These are phyloP conservation scores for Centrapalus pauciflorus DNA, from an alignment of 129 eudicot species.

Conservation along the genomic window DNA sequence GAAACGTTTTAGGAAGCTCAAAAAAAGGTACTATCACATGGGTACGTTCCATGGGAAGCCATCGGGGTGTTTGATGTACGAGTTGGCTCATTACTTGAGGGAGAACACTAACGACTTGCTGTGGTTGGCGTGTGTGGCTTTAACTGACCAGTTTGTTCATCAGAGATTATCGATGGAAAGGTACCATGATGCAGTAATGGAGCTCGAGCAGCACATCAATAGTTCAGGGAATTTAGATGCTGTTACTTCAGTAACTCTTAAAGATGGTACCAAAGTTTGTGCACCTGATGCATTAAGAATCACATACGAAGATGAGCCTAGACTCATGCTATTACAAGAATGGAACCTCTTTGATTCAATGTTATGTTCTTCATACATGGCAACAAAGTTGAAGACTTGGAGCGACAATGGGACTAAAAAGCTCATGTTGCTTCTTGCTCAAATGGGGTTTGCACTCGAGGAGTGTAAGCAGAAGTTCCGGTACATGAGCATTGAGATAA, in stretches of 20 bases:
- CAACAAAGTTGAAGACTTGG: constrained; percentile 98
- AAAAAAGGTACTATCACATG: constrained; percentile 69
- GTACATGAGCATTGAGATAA: constrained; percentile 81
- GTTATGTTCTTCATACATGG: constrained; percentile 88
- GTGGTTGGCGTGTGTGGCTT: constrained; percentile 95
- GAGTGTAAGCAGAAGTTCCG: constrained; percentile 89
- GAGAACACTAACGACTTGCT: constrained; percentile 70
- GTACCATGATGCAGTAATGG: constrained; percentile 93
- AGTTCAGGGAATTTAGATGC: constrained; percentile 76
- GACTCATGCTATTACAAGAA: constrained; percentile 86
- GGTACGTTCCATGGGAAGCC: constrained; percentile 98
- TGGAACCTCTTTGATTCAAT: constrained; percentile 98
- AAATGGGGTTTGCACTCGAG: constrained; percentile 93
- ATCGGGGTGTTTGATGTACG: constrained; percentile 94
- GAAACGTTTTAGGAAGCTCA: constrained; percentile 65
- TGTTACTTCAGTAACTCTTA: constrained; percentile 61
- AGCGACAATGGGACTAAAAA: constrained; percentile 85
- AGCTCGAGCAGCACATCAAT: constrained; percentile 88
- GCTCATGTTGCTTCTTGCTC: constrained; percentile 84
- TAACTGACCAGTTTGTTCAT: constrained; percentile 91
- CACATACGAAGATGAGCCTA: constrained; percentile 84
- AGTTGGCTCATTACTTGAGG: constrained; percentile 62
- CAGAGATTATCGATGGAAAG: constrained; percentile 84
- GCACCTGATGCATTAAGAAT: constrained; percentile 88
- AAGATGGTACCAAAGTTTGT: constrained; percentile 78